Evolutionary conservation across 441 rosid species (phyloP).

Genomic region (Rhodomyrtus psidioides): DNA sequence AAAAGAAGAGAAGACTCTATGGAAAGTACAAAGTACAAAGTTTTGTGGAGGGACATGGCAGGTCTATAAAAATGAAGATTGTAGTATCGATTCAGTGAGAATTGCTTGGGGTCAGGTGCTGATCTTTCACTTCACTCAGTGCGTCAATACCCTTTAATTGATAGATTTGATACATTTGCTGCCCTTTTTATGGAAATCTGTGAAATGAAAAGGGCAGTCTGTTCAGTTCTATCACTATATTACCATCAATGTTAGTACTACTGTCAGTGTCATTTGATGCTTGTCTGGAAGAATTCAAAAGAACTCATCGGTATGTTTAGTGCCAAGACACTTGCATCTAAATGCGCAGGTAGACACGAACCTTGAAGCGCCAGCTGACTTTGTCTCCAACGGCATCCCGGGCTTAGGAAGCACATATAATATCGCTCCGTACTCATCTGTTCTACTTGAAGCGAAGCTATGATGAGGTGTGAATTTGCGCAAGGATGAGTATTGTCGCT

Average conservation of each 20-base stretch:
- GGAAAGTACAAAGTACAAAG: too few relatives aligned
- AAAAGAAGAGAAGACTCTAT: too few relatives aligned
- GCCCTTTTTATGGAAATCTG: neutral
- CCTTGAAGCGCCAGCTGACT: conserved; percentile 56
- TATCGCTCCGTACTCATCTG: conserved; percentile 63
- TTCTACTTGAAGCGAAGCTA: conserved; percentile 60
- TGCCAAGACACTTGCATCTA: neutral
- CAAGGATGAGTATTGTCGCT: neutral
- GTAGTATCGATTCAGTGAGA: neutral
- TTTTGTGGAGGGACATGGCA: neutral
- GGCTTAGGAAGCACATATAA: conserved; percentile 46
- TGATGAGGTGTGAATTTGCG: conserved; percentile 10
- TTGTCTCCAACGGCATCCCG: conserved; percentile 51
- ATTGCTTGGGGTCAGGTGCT: neutral
- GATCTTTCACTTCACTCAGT: neutral
- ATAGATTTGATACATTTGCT: neutral
- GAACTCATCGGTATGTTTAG: neutral
- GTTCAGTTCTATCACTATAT: neutral
- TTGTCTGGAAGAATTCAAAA: neutral
- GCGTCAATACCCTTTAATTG: neutral
- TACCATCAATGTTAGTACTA: neutral
- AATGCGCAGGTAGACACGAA: conserved; percentile 72
- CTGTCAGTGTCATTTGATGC: neutral
- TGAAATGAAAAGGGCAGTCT: neutral
- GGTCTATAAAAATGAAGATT: neutral